phyloP scores from a whole-genome alignment of 805 yeast genomes.

The Candida sanyiensis region DNA sequence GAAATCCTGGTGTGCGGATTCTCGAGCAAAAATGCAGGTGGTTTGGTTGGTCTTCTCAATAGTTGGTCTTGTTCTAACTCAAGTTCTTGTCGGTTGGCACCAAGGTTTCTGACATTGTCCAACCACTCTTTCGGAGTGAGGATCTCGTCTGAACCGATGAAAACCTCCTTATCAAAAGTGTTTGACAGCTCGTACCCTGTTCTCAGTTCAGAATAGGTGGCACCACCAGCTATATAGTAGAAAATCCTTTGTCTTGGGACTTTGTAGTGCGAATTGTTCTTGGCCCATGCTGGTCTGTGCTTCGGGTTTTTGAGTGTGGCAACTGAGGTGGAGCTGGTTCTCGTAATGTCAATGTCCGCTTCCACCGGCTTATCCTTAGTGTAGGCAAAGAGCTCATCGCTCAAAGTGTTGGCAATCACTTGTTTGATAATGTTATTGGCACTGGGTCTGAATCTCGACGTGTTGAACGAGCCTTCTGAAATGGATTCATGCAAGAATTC shows the following conservation, averaged over 20 bases:
- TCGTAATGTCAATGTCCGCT: constrained; percentile 30
- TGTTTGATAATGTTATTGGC: constrained; percentile 51
- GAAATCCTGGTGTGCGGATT: too few relatives aligned
- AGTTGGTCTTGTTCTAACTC: constrained; percentile 35
- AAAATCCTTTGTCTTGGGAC: constrained; percentile 62
- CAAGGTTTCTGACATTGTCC: constrained; percentile 33
- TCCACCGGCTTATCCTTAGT: constrained; percentile 67
- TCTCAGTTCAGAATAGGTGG: constrained; percentile 76
- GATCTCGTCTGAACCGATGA: constrained; percentile 75
- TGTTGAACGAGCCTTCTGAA: constrained; percentile 41
- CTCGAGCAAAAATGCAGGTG: constrained; percentile 41
- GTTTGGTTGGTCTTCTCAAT: constrained; percentile 29
- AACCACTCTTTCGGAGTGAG: constrained; percentile 45
- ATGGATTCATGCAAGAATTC: constrained; percentile 49
- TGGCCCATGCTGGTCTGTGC: constrained; percentile 76
- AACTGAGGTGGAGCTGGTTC: constrained; percentile 31
- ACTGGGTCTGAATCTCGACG: constrained; percentile 72
- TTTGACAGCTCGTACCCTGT: constrained; percentile 65
- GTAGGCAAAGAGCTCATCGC: constrained; percentile 62
- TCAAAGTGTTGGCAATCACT: constrained; percentile 47
- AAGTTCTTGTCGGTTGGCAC: constrained; percentile 35
- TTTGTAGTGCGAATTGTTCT: constrained; percentile 30
- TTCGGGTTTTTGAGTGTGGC: constrained; percentile 62
- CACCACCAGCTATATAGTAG: constrained; percentile 84
- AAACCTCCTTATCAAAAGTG: constrained; percentile 61